Conservation (phyloP, 2,329 filamentous ascomycete species). For the Hortaea sp. region DNA sequence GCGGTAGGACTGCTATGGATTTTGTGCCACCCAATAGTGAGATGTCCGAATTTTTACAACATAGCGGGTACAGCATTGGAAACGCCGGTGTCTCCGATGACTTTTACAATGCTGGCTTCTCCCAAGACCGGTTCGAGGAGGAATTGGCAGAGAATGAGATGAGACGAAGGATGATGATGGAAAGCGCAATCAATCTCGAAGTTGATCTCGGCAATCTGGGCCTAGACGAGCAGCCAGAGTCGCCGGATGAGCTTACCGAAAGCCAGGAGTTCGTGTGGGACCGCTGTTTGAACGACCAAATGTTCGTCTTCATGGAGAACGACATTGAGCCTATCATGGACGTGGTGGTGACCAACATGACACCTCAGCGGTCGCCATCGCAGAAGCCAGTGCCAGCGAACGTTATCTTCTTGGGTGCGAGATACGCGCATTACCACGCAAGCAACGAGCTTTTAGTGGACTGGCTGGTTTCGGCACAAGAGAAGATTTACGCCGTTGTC, state of each 20-base stretch:
- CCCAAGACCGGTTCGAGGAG: constrained; percentile 89
- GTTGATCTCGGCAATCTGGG: constrained; percentile 93
- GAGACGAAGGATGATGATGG: constrained; percentile 97
- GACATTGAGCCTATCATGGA: constrained; percentile 87
- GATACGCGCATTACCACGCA: constrained; percentile 94
- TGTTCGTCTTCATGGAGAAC: constrained; percentile 98
- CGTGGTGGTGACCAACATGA: constrained; percentile 97
- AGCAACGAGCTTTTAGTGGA: constrained; percentile 73
- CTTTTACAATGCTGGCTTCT: constrained; percentile 88
- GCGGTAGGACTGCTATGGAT: constrained; percentile 86
- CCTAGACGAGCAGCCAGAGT: constrained; percentile 90
- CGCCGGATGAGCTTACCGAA: constrained; percentile 76
- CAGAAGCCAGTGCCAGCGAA: constrained; percentile 97
- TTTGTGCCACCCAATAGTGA: constrained; percentile 94
- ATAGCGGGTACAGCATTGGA: constrained; percentile 85
- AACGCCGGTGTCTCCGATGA: constrained; percentile 73
- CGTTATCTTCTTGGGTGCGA: constrained; percentile 86
- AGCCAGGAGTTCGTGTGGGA: constrained; percentile 94
- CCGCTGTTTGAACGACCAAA: constrained; percentile 88
- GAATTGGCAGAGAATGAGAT: constrained; percentile 95
- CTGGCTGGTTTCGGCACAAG: constrained; percentile 76
- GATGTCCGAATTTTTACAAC: constrained; percentile 88
- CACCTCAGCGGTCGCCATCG: constrained; percentile 85
- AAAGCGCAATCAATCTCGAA: constrained; percentile 92
- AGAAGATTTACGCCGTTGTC: constrained; percentile 95